phyloP scores from a whole-genome alignment of 805 yeast species.

The Cyberlindnera mississippiensis region DNA sequence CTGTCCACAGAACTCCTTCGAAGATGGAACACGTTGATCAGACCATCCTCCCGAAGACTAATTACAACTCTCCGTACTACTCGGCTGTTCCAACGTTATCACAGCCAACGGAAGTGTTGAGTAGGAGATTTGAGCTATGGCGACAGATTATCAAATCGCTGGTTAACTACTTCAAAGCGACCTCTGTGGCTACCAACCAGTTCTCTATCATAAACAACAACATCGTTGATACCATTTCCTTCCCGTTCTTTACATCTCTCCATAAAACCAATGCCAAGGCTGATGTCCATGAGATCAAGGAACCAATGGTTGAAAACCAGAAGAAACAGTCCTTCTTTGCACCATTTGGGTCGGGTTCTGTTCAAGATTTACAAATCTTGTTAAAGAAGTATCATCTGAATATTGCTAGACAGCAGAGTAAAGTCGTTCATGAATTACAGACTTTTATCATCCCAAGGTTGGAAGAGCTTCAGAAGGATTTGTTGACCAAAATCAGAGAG shows the following conservation, averaged over 20 bases:
- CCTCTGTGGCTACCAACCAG: constrained; percentile 81
- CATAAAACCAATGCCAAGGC: constrained; percentile 6
- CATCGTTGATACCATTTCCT: constrained; percentile 68
- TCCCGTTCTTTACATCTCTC: constrained; percentile 35
- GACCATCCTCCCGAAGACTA: constrained; percentile 21
- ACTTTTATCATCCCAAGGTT: constrained; percentile 61
- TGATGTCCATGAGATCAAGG: constrained; percentile 29
- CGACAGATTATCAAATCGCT: constrained; percentile 73
- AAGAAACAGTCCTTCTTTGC: constrained; percentile 52
- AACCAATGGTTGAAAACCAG: constrained; percentile 25
- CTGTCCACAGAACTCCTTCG: too few species aligned
- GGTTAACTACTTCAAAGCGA: constrained; percentile 69
- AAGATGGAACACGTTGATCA: constrained; percentile 11
- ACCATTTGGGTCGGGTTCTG: constrained; percentile 67
- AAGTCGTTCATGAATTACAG: constrained; percentile 52
- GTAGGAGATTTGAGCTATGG: constrained; percentile 84
- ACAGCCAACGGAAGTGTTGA: constrained; percentile 81
- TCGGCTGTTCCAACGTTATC: constrained; percentile 52
- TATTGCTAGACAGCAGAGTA: constrained; percentile 52
- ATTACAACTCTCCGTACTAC: constrained; percentile 36
- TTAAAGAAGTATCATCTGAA: constrained; percentile 66
- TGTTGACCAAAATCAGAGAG: constrained; percentile 78
- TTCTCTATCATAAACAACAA: constrained; percentile 74
- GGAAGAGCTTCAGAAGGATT: constrained; percentile 67
- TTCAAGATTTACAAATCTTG: constrained; percentile 76